Conservation (phyloP, 768 basidiomycete species). For the Lentinula raphanica region DNA sequence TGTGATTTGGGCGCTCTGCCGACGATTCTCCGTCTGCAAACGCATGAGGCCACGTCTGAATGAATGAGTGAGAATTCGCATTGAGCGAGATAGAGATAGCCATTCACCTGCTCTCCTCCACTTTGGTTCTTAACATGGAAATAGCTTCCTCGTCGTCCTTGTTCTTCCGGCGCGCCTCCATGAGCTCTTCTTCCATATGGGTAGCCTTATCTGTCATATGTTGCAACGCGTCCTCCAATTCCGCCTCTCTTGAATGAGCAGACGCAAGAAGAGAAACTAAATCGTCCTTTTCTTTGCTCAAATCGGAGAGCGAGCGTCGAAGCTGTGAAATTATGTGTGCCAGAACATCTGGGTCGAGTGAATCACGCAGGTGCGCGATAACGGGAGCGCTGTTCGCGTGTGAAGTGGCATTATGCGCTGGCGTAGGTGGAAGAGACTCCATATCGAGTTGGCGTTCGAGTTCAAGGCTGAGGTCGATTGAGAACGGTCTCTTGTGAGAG, state of each 20-base stretch:
- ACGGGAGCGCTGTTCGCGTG: constrained; percentile 8
- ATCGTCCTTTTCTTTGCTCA: constrained; percentile 70
- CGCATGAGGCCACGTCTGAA: constrained; percentile 80
- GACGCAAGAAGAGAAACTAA: constrained; percentile 47
- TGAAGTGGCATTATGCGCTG: constrained; percentile 21
- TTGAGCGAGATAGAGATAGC: constrained; percentile 9
- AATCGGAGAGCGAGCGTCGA: constrained; percentile 55
- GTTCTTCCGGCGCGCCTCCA: constrained; percentile 41
- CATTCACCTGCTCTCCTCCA: constrained; percentile 78
- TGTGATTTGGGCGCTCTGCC: constrained; percentile 43
- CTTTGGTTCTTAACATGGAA: constrained; percentile 68
- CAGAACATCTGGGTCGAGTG: constrained; percentile 71
- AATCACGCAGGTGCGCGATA: constrained; percentile 27
- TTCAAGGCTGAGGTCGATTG: constrained; percentile 76
- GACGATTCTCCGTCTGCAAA: constrained; percentile 70
- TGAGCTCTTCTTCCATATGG: constrained; percentile 50
- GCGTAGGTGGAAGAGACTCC: constrained; percentile 52
- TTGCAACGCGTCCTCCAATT: constrained; percentile 57
- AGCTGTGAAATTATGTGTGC: constrained; percentile 73
- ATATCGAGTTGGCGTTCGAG: constrained; percentile 73
- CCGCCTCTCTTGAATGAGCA: constrained; percentile 49
- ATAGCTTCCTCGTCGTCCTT: constrained; percentile 79
- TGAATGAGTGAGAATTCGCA: neutral
- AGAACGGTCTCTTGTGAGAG: constrained; percentile 33
- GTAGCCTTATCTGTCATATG: constrained; percentile 65